Evolutionary conservation across 2,329 filamentous ascomycete genomes (phyloP).

Genomic region (Lecanosticta acicola): DNA sequence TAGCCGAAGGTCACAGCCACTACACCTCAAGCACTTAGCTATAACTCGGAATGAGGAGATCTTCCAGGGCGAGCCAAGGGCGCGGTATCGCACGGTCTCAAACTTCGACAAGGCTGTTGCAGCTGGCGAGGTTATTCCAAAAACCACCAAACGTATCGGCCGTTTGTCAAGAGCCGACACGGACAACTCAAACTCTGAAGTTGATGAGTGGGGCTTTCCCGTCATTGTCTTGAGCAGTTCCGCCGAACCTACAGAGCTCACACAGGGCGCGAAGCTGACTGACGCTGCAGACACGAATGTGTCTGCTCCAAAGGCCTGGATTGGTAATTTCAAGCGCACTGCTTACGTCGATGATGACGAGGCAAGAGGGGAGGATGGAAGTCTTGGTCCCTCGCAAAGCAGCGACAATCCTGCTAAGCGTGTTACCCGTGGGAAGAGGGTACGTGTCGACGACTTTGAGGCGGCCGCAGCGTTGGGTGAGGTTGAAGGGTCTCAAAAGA

Average conservation of each 20-base stretch:
- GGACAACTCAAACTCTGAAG: constrained; percentile 16
- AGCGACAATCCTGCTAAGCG: constrained; percentile 4
- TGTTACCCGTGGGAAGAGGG: neutral
- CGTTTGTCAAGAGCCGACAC: constrained; percentile 32
- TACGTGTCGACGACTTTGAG: neutral
- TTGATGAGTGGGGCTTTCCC: constrained; percentile 48
- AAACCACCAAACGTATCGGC: constrained; percentile 48
- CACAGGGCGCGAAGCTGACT: too few species aligned
- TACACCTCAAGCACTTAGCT: constrained; percentile 51
- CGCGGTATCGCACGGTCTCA: constrained; percentile 49
- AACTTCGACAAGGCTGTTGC: constrained; percentile 52
- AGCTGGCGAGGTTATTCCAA: constrained; percentile 33
- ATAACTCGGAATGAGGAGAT: constrained; percentile 52
- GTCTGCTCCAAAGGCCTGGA: too few species aligned
- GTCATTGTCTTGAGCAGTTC: constrained; percentile 16
- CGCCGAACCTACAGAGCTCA: too few species aligned
- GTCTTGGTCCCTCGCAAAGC: too few species aligned
- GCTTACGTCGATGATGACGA: neutral
- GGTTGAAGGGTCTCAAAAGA: neutral
- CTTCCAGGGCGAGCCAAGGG: constrained; percentile 45
- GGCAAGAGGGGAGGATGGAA: too few species aligned
- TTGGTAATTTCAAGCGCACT: neutral
- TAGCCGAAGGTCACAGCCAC: constrained; percentile 55
- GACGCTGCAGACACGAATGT: too few species aligned
- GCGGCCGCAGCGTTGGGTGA: neutral